Conservation (phyloP, 352 stramenopile genomes). For the Pythium inflatum region DNA sequence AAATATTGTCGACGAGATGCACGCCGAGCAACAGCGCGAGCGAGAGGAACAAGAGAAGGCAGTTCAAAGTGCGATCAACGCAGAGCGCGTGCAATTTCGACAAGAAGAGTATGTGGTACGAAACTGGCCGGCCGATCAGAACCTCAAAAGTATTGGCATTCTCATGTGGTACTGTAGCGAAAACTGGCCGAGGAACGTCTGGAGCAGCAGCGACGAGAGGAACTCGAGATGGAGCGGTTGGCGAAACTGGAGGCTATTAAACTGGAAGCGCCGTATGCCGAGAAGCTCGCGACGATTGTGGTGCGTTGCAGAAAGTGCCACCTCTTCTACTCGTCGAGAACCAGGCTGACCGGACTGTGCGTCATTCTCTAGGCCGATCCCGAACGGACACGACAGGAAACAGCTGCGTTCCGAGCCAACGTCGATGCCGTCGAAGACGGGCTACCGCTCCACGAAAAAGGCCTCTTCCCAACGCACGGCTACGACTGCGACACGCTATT, state of each 20-base stretch:
- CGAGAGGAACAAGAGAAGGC: constrained; percentile 41
- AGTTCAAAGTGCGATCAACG: constrained; percentile 51
- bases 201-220: constrained; percentile 34
- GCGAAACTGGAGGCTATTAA: constrained; percentile 66
- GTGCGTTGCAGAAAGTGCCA: constrained; percentile 36
- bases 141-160: no score
- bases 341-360: no score
- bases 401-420: constrained; percentile 68
- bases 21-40: constrained; percentile 40
- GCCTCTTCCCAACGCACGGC: constrained; percentile 69
- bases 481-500: constrained; percentile 82
- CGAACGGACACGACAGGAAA: constrained; percentile 70
- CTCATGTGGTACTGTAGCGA: no score
- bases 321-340: no score
- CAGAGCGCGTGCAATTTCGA: constrained; percentile 68
- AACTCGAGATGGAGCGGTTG: constrained; percentile 42
- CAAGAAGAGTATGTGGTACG: constrained; percentile 59
- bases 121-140: neutral
- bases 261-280: constrained; percentile 69
- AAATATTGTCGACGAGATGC: constrained; percentile 48
- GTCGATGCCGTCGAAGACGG: constrained; percentile 62
- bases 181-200: constrained; percentile 55
- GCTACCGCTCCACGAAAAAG: constrained; percentile 61
- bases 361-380: constrained; percentile 51
- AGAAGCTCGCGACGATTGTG: constrained; percentile 59